These are phyloP conservation scores for Saccharomyces hybrid DNA, from an alignment of 1,139 yeast genomes.

Conservation along the genomic window DNA sequence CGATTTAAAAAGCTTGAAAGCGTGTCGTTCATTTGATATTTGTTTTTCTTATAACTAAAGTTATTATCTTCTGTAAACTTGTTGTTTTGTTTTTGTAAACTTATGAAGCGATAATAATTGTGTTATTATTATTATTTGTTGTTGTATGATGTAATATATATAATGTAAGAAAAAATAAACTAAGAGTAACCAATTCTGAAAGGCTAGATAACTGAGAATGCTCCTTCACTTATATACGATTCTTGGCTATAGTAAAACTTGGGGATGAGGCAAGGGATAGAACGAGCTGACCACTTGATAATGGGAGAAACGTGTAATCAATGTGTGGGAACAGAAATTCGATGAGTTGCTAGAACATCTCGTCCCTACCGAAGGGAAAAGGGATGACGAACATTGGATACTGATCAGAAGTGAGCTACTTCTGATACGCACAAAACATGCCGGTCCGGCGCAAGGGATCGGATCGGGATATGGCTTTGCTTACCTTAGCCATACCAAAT, in stretches of 20 bases:
- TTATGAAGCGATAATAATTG: neutral
- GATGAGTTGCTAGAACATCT: neutral
- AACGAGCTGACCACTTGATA: neutral
- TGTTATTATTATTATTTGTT: neutral
- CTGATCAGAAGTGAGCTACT: neutral
- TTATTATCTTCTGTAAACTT: neutral
- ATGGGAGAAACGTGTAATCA: neutral
- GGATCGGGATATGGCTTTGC: neutral
- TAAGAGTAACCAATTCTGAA: neutral
- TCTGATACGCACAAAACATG: neutral
- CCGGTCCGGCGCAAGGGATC: neutral
- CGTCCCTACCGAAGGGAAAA: neutral
- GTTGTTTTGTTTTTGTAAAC: slow-evolving; percentile 14
- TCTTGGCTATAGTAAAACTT: neutral
- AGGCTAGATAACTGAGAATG: neutral
- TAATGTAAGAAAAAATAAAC: neutral
- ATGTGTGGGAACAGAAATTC: neutral
- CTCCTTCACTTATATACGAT: slow-evolving; percentile 9
- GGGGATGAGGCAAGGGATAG: neutral
- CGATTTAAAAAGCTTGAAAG: neutral
- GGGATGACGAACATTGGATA: neutral
- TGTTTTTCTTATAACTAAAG: neutral
- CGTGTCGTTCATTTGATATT: neutral
- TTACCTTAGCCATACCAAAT: neutral
- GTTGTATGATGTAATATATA: neutral